Conservation (phyloP, 2,329 filamentous ascomycete genomes). For the Chrysoporthe cubensis region DNA sequence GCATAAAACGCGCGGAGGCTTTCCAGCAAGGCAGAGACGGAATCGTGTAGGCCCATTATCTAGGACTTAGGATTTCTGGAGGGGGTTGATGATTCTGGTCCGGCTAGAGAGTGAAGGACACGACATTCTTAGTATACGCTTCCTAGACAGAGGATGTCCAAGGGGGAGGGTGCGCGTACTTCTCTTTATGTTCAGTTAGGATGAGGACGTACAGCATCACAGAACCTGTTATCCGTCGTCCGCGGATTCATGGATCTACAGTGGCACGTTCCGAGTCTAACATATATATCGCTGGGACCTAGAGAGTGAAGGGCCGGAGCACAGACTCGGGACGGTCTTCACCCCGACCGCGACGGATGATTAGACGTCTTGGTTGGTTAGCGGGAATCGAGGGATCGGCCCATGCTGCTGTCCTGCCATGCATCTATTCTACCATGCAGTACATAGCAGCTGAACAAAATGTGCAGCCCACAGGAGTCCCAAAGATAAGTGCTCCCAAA, state of each 20-base stretch:
- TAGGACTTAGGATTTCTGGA: background rate
- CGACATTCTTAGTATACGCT: background rate
- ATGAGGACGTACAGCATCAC: background rate
- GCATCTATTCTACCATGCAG: background rate
- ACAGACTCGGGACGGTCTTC: background rate
- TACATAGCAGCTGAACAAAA: background rate
- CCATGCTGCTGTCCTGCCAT: background rate
- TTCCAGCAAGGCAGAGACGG: background rate
- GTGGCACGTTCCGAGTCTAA: background rate
- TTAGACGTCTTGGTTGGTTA: background rate
- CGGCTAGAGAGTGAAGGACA: background rate
- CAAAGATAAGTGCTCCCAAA: background rate
- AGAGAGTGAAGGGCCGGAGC: background rate
- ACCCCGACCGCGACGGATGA: background rate
- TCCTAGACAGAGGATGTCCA: background rate
- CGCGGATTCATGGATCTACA: too few species aligned
- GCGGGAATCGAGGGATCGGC: background rate
- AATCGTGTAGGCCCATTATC: background rate
- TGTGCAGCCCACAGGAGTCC: background rate
- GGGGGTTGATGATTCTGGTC: background rate
- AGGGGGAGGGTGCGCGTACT: background rate
- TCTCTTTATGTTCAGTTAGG: background rate
- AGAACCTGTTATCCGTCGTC: background rate
- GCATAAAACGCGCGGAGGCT: background rate
- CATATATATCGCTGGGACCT: background rate